These are phyloP conservation scores for Magnolia sinica DNA, from an alignment of 164 flowering plant genomes.

Conservation along the genomic window DNA sequence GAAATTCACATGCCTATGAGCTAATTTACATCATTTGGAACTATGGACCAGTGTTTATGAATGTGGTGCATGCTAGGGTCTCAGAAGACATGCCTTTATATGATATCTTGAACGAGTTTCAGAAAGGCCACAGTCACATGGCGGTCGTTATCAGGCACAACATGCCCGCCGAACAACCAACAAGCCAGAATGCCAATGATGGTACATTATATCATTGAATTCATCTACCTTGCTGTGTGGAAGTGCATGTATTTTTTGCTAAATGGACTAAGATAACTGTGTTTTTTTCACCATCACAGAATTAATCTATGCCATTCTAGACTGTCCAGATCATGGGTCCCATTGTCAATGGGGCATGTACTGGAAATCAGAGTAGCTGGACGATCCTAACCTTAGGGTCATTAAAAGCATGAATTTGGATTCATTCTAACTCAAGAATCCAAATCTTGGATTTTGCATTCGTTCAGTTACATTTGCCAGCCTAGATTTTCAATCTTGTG, in stretches of 20 bases:
- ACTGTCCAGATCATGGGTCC: too few relatives aligned
- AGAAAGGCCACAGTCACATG: slow-evolving; percentile 99
- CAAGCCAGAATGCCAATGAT: slow-evolving; percentile 33
- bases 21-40: neutral
- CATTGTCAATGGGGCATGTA: too few relatives aligned
- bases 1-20: neutral
- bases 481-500: too few relatives aligned
- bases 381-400: too few relatives aligned
- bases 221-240: neutral
- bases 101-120: slow-evolving; percentile 95
- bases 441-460: too few relatives aligned
- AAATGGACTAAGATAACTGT: neutral
- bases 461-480: too few relatives aligned
- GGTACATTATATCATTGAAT: slow-evolving; percentile 9
- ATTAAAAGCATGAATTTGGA: too few relatives aligned
- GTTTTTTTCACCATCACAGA: neutral
- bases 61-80: slow-evolving; percentile 46
- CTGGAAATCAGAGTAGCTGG: too few relatives aligned
- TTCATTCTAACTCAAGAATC: too few relatives aligned
- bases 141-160: slow-evolving; percentile 76
- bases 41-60: too few relatives aligned
- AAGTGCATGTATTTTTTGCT: neutral
- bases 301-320: too few relatives aligned
- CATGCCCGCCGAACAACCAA: slow-evolving; percentile 23
- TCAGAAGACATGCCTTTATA: slow-evolving; percentile 74